phyloP scores from a whole-genome alignment of 2,329 filamentous ascomycete species.

The Cytospora mali region DNA sequence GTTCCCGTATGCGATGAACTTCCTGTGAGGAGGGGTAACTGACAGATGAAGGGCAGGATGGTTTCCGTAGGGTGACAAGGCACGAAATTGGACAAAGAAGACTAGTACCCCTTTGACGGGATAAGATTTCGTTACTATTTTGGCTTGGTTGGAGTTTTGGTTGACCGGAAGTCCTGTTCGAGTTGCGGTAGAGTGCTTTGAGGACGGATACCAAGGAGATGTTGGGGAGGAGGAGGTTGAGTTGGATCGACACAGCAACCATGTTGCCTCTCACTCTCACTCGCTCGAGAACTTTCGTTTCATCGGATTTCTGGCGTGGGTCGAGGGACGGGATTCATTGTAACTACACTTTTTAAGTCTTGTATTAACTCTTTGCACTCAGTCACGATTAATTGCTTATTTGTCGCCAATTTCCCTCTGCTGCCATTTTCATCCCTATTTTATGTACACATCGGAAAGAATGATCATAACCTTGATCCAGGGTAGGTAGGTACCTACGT shows the following conservation, averaged over 20 bases:
- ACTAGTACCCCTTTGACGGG: slow-evolving; percentile 9
- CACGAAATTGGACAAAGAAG: slow-evolving; percentile 20
- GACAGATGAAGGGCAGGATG: background rate
- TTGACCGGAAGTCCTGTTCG: slow-evolving; percentile 15
- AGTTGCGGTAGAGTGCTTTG: slow-evolving; percentile 3
- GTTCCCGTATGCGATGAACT: slow-evolving; percentile 55
- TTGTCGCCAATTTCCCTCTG: background rate
- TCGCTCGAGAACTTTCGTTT: slow-evolving; percentile 17
- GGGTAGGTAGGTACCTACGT: background rate
- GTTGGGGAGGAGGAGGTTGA: no score
- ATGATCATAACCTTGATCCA: background rate
- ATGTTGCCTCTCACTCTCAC: slow-evolving; percentile 7
- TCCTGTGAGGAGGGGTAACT: slow-evolving; percentile 44
- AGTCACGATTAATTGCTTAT: background rate
- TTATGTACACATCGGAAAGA: background rate
- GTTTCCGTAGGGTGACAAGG: slow-evolving; percentile 1
- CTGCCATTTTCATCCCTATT: background rate
- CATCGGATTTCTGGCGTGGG: slow-evolving; percentile 14
- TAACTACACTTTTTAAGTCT: slow-evolving; percentile 23
- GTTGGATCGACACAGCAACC: slow-evolving; percentile 7
- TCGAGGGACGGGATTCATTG: slow-evolving; percentile 16
- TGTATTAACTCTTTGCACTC: slow-evolving; percentile 19
- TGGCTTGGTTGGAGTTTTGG: slow-evolving; percentile 27
- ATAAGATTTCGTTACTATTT: slow-evolving; percentile 18
- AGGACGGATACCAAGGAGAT: slow-evolving; percentile 5